Evolutionary conservation across 768 basidiomycete species (phyloP), one percentile per base, ranked within the genome.

Genomic region (Calocera viscosa): DNA sequence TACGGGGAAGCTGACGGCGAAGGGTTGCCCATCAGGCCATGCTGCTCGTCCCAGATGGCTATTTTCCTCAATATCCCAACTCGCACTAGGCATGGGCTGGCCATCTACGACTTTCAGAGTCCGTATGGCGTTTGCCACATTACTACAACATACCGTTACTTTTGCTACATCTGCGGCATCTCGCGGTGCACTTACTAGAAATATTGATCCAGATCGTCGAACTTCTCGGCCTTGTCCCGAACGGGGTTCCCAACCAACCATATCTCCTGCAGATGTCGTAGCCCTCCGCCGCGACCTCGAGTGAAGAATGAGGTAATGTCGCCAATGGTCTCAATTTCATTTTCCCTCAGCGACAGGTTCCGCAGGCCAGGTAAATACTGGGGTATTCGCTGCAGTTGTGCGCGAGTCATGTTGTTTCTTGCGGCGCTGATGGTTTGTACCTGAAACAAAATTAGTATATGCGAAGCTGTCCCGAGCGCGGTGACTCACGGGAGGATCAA

Each of bases 341-440:
- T 60, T 11, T 60, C 53, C 19, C 30, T 60, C 30, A 60, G 30
- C 7, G 53, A 60, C 5, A 60, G 30, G 19, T 60, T 60, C 8
- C 53, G 53, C 16, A 60, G 26, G 10, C 30, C 26, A 19, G 53
- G 53, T 5, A 60, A 26, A 30, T 28, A 60, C 19, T 60, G 53
- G 7, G 53, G 26, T 60, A 60, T 60, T 60, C 53, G 53, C 10
- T 60, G 53, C 7, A 60, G 14, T 60, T 60, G 53, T 30, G 19
- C 5, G 2, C 30, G 24, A 10, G 26, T 32, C 53, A 60, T 60
- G 30, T 30, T 60, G 53, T 60, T 60, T 32, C 53, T 60, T 30
- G 53, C 53, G 30, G 53, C 53, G 30, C 53, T 60, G 53, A 60
- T 60, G 24, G 53, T 60, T 16, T 28, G 53, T 60, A 60, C 53